Conservation (phyloP, 352 stramenopile genomes). For the Pythium biforme region DNA sequence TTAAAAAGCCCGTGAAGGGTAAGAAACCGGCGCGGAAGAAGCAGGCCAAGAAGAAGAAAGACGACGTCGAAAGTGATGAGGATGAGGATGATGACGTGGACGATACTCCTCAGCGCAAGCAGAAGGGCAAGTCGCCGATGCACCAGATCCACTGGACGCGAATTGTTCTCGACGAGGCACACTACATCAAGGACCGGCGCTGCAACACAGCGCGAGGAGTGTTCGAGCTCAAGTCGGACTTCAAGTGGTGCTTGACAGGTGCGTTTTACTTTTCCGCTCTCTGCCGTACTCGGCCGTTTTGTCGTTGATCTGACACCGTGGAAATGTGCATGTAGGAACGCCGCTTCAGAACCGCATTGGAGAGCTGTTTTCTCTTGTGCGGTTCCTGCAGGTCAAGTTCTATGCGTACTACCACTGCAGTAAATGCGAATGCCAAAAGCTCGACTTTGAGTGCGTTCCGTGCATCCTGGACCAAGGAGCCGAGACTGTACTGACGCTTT, state of each 20-base stretch:
- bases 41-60: constrained; percentile 35
- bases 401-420: constrained; percentile 99
- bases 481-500: constrained; percentile 14
- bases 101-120: constrained; percentile 30
- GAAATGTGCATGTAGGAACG: constrained; percentile 40
- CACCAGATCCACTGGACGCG: constrained; percentile 96
- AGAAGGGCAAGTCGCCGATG: constrained; percentile 74
- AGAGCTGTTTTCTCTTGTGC: constrained; percentile 96
- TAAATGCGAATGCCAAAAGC: constrained; percentile 92
- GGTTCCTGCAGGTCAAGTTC: constrained; percentile 96
- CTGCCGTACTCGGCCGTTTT: not conserved
- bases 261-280: constrained; percentile 33
- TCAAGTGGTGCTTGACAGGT: constrained; percentile 98
- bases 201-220: constrained; percentile 96
- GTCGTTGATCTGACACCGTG: not conserved
- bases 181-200: constrained; percentile 93
- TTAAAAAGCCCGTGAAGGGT: constrained; percentile 45
- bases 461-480: not conserved
- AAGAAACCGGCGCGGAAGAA: constrained; percentile 26
- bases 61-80: constrained; percentile 24
- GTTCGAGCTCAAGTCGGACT: constrained; percentile 95
- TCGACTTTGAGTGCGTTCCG: constrained; percentile 93
- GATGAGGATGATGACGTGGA: constrained; percentile 37
- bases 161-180: constrained; percentile 96
- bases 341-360: constrained; percentile 95